Evolutionary conservation across 2,329 filamentous ascomycete species (phyloP), one percentile per base, ranked within the genome.

Genomic region (Bisporella sp.): DNA sequence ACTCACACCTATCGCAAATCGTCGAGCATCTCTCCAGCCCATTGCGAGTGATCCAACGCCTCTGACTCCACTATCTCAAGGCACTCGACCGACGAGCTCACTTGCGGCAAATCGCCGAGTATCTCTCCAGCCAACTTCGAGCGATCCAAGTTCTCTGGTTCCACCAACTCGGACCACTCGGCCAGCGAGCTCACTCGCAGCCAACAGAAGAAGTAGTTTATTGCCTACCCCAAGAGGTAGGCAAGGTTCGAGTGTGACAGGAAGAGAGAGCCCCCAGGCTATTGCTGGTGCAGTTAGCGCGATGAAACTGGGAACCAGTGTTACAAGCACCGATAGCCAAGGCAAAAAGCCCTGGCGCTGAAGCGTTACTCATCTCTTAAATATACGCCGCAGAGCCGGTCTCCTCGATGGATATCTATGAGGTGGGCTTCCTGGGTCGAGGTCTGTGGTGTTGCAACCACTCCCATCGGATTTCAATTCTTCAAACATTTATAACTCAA

Each of bases 121-220:
- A 5, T 82, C 78, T 1, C 62, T 81, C 30, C 77, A 81, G 49
- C 75, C 77, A 12, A 52, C 53, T 11, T 3, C 68, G 70, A 12
- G 71, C 53, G 61, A 68, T 52, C 53, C 64, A 49, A 51, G 66
- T 28, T 29, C 45, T 6, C 28, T 47, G 1, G 41, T 4, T 37
- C 35, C 35, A 37, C 35, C 35, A 37, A 35, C 52, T n/a, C 59
- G 51, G 50, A 52, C 58, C 59, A 66, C 62, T 40, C 73, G 81
- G 31, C 74, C 81, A 8, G 75, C 74, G 41, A 84, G 78, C 62
- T 83, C 81, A 3, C 60, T 84, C 42, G 75, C 78, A 5, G 66
- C 66, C 21, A 71, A 67, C 50, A 69, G 79, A 53, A 74, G 80
- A 31, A 70, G 66, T 4, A 82, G 79, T 58, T 60, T 83, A 51